Base-by-base conservation (phyloP, 768 basidiomycete species). In the Russula vinacea region DNA sequence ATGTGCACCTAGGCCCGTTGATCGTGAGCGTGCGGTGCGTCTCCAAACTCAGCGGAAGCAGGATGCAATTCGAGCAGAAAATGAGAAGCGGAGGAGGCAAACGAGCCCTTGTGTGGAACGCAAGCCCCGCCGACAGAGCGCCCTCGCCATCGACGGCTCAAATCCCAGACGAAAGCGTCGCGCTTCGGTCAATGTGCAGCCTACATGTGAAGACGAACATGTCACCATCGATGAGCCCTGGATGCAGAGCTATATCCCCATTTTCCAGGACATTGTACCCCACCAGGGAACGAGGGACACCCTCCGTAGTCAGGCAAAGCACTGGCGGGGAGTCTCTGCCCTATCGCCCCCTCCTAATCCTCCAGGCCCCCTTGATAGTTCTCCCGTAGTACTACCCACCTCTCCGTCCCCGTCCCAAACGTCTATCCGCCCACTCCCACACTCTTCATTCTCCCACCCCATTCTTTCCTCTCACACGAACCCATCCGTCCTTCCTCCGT, bases 271-370 rank as follows among this genome's bases (percentile, higher is more conserved):
- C 69, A 71, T 81, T 66, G 70, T 82, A 52, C 75, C 76, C 32
- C 71, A 77, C 67, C 70, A 75, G 19, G 73, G 79, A 49, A 78
- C 81, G 3, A 78, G 83, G 11, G 76, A 78, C 40, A 80, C 77
- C 44, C 78, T 89, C 2, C 78, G 80, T n/a, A 75, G 77, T n/a
- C 81, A 84, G 19, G 87, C 88, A 13, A 78, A 81, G 24, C 75
- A 79, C 19, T 90, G 87, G 88, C 76, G 88, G 10, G 88, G 89
- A 2, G 75, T 89, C 35, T 81, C 84, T n/a, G 87, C 87, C 8
- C 74, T 84, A 65, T 74, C 74, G 26, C 70, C 74, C 3, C 58
- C 73, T 62, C 69, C 69, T 63, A 73, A 67, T 53, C 71, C 69
- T 68, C 72, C 68, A 60, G 70, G 70, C 39, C 73, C 70, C 57